Base-by-base conservation (phyloP, 768 basidiomycete species). In the Suillus variegatus region DNA sequence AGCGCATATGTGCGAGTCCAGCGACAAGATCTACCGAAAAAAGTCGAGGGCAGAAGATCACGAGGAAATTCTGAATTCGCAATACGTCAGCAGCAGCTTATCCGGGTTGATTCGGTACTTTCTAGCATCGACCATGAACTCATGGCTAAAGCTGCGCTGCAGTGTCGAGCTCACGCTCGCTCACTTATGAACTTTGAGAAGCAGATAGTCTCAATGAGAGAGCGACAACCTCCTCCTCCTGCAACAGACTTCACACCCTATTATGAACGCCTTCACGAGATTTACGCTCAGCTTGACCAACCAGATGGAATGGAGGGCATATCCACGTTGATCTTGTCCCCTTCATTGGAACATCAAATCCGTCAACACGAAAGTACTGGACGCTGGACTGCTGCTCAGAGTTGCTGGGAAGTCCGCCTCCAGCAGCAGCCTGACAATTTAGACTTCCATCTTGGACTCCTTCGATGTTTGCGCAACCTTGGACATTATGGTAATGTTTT, bases 281-380 rank as follows among this genome's bases (percentile, higher is more conserved):
- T 99, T 66, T 99, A 99, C 75, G 91, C 97, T 14, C 87, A 95
- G 64, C 82, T 99, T 8, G 95, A 99, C 74, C 95, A 99, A 76
- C 97, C 97, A 0, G 97, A 99, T 77, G 97, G 97, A 18, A 99
- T 99, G 97, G 96, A 98, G 78, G 97, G 97, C 0, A 85, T 99
- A 40, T 97, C 97, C 0, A 88, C 92, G 7, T 79, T 92, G 70
- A 92, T 99, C 64, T 78, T 98, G 14, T 88, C 92, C 0, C 97
- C 97, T 0, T 93, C 93, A 4, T 76, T 99, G 56, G 94, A 98
- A 69, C 94, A 97, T 76, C 95, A 97, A 76, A 99, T 99, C 66
- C 89, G 97, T 51, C 93, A 99, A 72, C 97, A 99, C 71, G 97
- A 99, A 76, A 96, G 92, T 69, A 97, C 93, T 3, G 97, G 97